Evolutionary conservation across 164 flowering plant genomes (phyloP), one percentile per base, ranked within the genome.

Genomic region (Liquidambar formosana): DNA sequence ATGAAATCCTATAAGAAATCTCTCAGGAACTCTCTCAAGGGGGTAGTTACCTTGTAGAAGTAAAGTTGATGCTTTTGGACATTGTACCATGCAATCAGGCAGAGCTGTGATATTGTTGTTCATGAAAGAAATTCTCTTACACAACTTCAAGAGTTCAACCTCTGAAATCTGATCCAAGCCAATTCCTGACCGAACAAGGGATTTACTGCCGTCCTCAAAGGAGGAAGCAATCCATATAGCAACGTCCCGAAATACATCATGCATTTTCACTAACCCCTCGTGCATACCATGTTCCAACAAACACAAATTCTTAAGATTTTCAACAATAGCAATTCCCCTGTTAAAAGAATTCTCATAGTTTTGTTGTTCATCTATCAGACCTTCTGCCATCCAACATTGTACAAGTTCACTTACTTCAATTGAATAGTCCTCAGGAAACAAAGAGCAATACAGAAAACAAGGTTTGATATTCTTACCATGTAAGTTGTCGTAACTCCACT

Each of bases 1-100:
- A 22, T 12, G 41, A 11, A 73, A 26, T 41, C 47, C 69, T 18
- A 21, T 33, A 0, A 77, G 14, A 64, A 77, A 77, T 19, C 18
- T 26, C 0, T 73, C 68, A 11, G 73, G 76, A 13, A 69, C n/a
- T 60, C 18, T 63, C 10, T 47, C 49, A 14, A 72, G 66, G 13
- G 63, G 61, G 16, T 18, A 56, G 25, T 77, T 77, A 18, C 73
- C 74, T 70, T 77, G 80, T 5, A 77, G 70, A 16, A 77, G 41
- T 22, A 77, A 66, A 10, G 67, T 61, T 11, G 66, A 64, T 11
- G 66, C n/a, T 27, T 73, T 21, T 11, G 67, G 41, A 54, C 71
- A 69, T 18, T 56, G 45, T 43, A 69, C 0, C 18, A 13, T 15
- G 10, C 61, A 6, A 11, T 25, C 56, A 15, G 77, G 77, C 21